phyloP scores from a whole-genome alignment of 2,329 filamentous ascomycete species.

The Fusarium odoratissimum region DNA sequence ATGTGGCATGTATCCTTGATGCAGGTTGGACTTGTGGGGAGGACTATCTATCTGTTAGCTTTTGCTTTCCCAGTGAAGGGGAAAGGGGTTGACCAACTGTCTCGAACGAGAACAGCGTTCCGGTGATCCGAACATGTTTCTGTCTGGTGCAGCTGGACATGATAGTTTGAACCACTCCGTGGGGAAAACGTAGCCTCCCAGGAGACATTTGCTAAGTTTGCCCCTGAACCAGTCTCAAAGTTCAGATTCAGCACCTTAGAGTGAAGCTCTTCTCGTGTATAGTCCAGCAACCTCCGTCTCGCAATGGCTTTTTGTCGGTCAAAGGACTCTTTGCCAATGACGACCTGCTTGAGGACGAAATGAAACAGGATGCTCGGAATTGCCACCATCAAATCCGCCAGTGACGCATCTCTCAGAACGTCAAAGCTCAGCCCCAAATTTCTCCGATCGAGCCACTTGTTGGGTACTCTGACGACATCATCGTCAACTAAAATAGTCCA shows the following conservation, averaged over 20 bases:
- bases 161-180: neutral
- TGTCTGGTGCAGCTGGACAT: neutral
- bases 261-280: neutral
- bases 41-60: neutral
- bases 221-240: neutral
- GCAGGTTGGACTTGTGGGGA: neutral
- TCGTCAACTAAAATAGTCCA: neutral
- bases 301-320: neutral
- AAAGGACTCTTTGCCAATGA: neutral
- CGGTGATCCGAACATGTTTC: neutral
- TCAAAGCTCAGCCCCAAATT: neutral
- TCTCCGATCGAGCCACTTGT: constrained; percentile 9
- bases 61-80: neutral
- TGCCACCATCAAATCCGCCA: neutral
- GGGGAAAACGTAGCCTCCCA: neutral
- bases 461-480: constrained; percentile 2
- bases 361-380: neutral
- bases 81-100: neutral
- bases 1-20: neutral
- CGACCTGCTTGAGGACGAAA: neutral
- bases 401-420: neutral
- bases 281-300: neutral
- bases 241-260: neutral
- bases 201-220: neutral
- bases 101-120: neutral